Evolutionary conservation across 1,284 basidiomycete species (phyloP).

Genomic region (Ceratobasidium sp.): DNA sequence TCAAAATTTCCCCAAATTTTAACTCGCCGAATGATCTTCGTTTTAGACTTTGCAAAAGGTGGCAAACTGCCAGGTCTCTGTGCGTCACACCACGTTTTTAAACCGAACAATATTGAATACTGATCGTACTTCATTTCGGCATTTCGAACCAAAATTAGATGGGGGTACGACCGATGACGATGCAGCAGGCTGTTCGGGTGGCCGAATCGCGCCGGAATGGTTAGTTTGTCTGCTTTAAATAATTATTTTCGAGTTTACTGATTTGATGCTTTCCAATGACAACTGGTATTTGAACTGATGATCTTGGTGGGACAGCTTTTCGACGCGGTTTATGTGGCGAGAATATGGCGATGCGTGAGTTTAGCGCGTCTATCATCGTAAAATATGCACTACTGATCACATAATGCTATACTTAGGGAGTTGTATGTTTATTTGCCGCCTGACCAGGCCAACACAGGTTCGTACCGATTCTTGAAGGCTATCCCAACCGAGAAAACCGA

Average conservation of each 20-base stretch:
- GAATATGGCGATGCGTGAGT: conserved; percentile 21
- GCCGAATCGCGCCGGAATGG: conserved; percentile 8
- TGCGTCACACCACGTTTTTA: neutral
- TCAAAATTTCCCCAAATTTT: neutral
- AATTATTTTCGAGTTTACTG: neutral
- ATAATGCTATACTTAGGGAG: neutral
- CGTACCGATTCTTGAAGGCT: neutral
- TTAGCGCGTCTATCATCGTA: neutral
- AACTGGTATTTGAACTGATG: neutral
- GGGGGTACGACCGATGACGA: conserved; percentile 27
- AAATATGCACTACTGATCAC: neutral
- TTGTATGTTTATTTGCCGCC: conserved; percentile 26
- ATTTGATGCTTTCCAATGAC: neutral
- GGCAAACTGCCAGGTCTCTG: conserved; percentile 40
- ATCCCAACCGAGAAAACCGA: neutral
- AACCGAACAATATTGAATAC: neutral
- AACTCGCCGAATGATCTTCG: neutral
- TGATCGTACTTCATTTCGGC: neutral
- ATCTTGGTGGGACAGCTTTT: conserved; percentile 16
- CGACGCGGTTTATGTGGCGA: conserved; percentile 39
- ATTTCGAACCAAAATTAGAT: conserved; percentile 21
- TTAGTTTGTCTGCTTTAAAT: conserved; percentile 1
- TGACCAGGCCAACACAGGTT: conserved; percentile 5
- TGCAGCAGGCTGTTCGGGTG: conserved; percentile 25
- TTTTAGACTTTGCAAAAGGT: conserved; percentile 32